These are phyloP conservation scores for Lactarius evosmus DNA, from an alignment of 768 basidiomycete genomes.

Conservation along the genomic window DNA sequence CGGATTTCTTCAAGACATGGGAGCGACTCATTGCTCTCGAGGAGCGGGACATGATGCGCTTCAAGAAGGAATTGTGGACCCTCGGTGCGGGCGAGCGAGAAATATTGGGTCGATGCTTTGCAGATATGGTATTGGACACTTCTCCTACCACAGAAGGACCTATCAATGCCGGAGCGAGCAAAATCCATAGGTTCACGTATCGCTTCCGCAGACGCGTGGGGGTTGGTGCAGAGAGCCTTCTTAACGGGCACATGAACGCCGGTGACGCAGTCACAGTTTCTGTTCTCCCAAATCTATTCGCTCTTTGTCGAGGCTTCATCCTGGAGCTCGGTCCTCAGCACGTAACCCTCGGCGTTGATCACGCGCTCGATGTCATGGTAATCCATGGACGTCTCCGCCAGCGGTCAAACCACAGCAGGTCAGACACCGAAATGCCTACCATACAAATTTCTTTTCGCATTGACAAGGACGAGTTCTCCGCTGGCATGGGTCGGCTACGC, in stretches of 20 bases:
- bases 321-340: conserved; percentile 59
- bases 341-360: conserved; percentile 81
- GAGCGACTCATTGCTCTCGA: conserved; percentile 81
- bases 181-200: conserved; percentile 79
- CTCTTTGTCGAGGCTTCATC: conserved; percentile 81
- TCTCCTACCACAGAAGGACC: conserved; percentile 35
- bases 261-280: conserved; percentile 88
- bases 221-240: conserved; percentile 39
- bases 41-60: conserved; percentile 80
- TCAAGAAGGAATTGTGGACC: conserved; percentile 92
- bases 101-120: conserved; percentile 78
- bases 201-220: conserved; percentile 46
- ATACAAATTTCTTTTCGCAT: conserved; percentile 63
- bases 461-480: conserved; percentile 89
- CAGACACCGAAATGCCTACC: conserved; percentile 24
- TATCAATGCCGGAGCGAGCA: conserved; percentile 37
- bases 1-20: conserved; percentile 87
- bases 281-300: conserved; percentile 81
- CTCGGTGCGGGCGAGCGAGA: conserved; percentile 79
- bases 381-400: conserved; percentile 41
- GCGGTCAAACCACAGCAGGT: conserved; percentile 33
- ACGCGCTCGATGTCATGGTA: conserved; percentile 53
- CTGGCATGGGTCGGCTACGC: conserved; percentile 84
- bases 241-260: conserved; percentile 73
- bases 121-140: conserved; percentile 66